Percentiles rank a stretch among this genome's conserved stretches.
phyloP scores from a whole-genome alignment of 2,329 filamentous ascomycete species.

The Colletotrichum sojae region DNA sequence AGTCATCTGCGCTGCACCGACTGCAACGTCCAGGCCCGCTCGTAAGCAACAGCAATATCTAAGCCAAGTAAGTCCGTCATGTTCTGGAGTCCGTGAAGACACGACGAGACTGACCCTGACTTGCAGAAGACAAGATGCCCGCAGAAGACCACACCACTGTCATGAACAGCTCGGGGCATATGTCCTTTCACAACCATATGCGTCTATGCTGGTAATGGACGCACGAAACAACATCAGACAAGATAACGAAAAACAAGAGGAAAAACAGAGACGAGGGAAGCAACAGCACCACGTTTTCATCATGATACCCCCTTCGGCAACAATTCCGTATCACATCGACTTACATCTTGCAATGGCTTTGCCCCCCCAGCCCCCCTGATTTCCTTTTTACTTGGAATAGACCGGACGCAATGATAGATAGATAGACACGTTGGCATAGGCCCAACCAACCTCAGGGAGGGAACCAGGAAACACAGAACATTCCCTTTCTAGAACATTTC shows the following conservation, averaged over 20 bases:
- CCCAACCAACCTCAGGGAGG: no score
- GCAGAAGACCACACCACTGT: no score
- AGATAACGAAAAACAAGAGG: not conserved
- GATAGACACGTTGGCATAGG: not conserved
- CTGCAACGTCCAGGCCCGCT: not conserved
- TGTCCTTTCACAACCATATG: no score
- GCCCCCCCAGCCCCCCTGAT: no score
- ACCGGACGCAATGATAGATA: not conserved
- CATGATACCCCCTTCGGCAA: not conserved
- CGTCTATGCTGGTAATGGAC: not conserved
- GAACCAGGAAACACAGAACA: not conserved
- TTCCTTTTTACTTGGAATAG: not conserved
- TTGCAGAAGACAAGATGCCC: no score
- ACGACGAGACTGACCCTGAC: no score
- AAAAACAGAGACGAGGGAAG: not conserved
- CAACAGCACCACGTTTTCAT: not conserved
- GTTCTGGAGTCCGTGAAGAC: no score
- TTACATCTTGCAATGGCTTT: not conserved
- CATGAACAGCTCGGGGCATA: no score
- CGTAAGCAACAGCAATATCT: not conserved
- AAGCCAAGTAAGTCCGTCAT: not conserved
- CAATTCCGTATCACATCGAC: not conserved
- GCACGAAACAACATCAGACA: not conserved
- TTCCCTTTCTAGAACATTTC: not conserved
- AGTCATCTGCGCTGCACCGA: constrained; percentile 2